Evolutionary conservation across 2,329 filamentous ascomycete genomes (phyloP).

Genomic region (Aspergillus neoniger): DNA sequence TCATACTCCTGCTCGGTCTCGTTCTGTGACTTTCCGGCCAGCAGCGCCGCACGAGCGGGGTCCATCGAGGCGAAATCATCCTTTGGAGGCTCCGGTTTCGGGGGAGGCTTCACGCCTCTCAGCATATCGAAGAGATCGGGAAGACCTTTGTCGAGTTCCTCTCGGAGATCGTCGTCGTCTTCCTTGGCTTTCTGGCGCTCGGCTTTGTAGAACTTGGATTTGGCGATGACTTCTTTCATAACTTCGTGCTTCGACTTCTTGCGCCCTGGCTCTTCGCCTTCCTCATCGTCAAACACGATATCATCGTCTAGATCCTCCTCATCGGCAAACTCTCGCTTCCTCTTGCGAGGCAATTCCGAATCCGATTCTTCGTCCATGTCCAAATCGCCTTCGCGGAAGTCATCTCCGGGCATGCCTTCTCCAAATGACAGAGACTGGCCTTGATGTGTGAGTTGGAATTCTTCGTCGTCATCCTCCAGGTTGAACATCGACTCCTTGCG

Average conservation of each 20-base stretch:
- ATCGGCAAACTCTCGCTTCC: conserved; percentile 51
- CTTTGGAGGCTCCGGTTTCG: conserved; percentile 52
- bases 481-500: conserved; percentile 84
- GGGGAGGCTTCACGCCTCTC: conserved; percentile 55
- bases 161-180: conserved; percentile 84
- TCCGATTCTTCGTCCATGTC: conserved; percentile 61
- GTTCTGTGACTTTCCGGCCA: conserved; percentile 62
- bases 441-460: conserved; percentile 75
- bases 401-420: conserved; percentile 59
- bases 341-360: conserved; percentile 52
- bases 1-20: conserved; percentile 87
- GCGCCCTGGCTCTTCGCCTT: conserved; percentile 66
- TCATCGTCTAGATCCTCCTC: conserved; percentile 26
- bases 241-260: conserved; percentile 97
- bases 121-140: conserved; percentile 74
- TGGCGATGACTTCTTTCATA: conserved; percentile 96
- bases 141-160: conserved; percentile 81
- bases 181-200: conserved; percentile 91
- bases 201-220: conserved; percentile 93
- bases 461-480: conserved; percentile 77
- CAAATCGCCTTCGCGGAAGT: conserved; percentile 78
- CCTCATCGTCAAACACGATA: conserved; percentile 46
- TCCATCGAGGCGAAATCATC: conserved; percentile 57
- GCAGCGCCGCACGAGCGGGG: conserved; percentile 62
- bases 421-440: conserved; percentile 73